Base-by-base conservation (phyloP, 2,329 filamentous ascomycete species). In the Pseudophaeomoniella oleicola region DNA sequence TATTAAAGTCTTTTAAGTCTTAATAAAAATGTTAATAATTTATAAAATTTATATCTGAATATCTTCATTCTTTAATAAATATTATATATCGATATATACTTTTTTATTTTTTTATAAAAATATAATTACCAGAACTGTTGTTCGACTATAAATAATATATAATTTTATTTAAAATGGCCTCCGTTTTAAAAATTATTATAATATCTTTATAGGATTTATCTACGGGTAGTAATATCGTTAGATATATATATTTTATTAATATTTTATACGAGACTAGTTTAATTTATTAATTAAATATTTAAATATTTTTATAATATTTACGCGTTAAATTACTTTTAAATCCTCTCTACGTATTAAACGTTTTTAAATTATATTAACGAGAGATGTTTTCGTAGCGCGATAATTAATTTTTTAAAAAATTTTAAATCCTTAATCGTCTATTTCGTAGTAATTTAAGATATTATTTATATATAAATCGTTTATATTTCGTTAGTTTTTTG, bases 131-230 rank as follows among this genome's bases (percentile, higher is more conserved):
- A 39, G 16, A 36, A 42, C n/a, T 34, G 32, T 29, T 17, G 12
- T 22, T 18, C 31, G 30, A 42, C 32, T 19, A 19, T 16, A 13
- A 32, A 22, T 18, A 16, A 30, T 30, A 30, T 42, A 15, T 38
- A 30, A 5, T 30, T 3, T 19, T 19, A 6, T 3, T 29, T 31
- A 30, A 37, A 40, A 22, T 42, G 35, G 12, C 34, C 32, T 33
- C 12, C 35, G 16, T 39, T 12, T 14, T 36, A 39, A 3, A 19
- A 33, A 33, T 41, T 31, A 36, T 41, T 32, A 35, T 41, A 35
- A 33, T 36, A 33, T 5, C 31, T 19, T 19, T 29, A 6, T 6
- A 41, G 16, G 18, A 41, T 39, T 16, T 41, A 17, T 16, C 11
- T 31, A 16, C 19, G 16, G 16, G 34, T 39, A 9, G 19, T 19